Evolutionary conservation across 176 grass and related monocot genomes (phyloP), one percentile per base, ranked within the genome.

Genomic region (Aegilops speltoides): DNA sequence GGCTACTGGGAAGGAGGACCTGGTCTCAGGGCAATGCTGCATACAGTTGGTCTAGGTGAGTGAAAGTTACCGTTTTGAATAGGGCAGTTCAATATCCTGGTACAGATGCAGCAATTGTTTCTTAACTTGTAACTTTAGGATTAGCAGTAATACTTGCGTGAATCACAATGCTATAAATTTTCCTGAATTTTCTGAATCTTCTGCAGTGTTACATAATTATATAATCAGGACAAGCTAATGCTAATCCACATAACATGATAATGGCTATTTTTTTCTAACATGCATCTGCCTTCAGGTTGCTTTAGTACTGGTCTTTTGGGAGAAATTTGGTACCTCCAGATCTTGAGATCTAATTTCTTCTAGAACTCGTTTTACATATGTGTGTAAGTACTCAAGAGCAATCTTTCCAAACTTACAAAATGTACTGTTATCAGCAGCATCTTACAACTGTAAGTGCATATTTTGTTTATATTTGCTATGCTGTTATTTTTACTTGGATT

Each of bases 371-470:
- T 64, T 89, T 8, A 26, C 73, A 92, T 93, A 89, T 98, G 88
- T 86, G 93, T 88, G 75, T 90, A 94, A 94, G 91, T 92, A 94
- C 93, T 94, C 66, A 86, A 92, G 37, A 86, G 45, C 73, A 91
- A 98, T 86, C 84, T 94, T 34, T 84, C 76, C 12, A 95, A 92
- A 81, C 91, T 92, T 88, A 89, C 75, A 98, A 92, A 73, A 89
- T 98, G 10, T 92, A 95, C 65, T 95, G 92, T 83, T 95, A 94
- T 85, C 93, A 98, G 78, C 89, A 98, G 26, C 95, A 95, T 93
- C 88, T 93, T 80, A 98, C 95, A 89, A 92, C 81, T 61, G 89
- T 92, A 89, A 90, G 79, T 88, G 24, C 40, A 76, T 71, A 52
- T 75, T 80, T 82, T 87, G 14, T 67, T 81, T 80, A 36, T 73